Evolutionary conservation across 2,329 filamentous ascomycete genomes (phyloP), one percentile per base, ranked within the genome.

Genomic region (Pseudogymnoascus sp.): DNA sequence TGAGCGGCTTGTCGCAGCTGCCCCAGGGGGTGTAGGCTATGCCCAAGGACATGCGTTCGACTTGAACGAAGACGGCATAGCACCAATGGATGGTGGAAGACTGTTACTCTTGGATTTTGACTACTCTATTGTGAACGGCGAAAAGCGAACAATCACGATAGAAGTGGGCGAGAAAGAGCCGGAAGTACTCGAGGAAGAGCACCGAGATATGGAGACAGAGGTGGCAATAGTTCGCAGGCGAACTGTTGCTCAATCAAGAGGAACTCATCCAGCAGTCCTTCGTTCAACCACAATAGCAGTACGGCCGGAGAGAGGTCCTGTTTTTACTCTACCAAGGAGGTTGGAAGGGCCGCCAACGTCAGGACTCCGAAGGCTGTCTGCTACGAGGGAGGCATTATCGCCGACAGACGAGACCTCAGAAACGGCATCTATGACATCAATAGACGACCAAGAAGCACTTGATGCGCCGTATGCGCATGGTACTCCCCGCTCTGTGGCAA

Each of bases 1-100:
- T 63, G 84, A 86, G 69, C 80, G 81, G 49, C 77, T 95, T 23
- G 79, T 92, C n/a, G 82, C 89, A 34, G 87, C 88, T 42, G 89
- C 90, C 5, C 85, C 87, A 23, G 90, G 89, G 34, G 84, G 90
- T 16, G 80, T 84, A 25, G 81, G 82, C 0, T 12, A 25, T 38
- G 78, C 81, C 0, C 80, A 84, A 64, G 65, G 59, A 12, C 59
- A 38, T 42, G 23, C 34, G 14, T 60, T 60, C 38, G 59, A 60
- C 36, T 16, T 60, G 21, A 88, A 90, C 63, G 87, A 91, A 66
- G 89, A 91, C 67, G 86, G 85, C 56, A 82, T 88, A 61, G 84
- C 89, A 69, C 90, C 90, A 66, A 82, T 90, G n/a, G 90, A 93
- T 69, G 89, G 90, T 5, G 90, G 90, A 12, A 83, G 90, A 65